Base-by-base conservation (phyloP, 2,329 filamentous ascomycete genomes). In the Knoxdaviesia proteae region DNA sequence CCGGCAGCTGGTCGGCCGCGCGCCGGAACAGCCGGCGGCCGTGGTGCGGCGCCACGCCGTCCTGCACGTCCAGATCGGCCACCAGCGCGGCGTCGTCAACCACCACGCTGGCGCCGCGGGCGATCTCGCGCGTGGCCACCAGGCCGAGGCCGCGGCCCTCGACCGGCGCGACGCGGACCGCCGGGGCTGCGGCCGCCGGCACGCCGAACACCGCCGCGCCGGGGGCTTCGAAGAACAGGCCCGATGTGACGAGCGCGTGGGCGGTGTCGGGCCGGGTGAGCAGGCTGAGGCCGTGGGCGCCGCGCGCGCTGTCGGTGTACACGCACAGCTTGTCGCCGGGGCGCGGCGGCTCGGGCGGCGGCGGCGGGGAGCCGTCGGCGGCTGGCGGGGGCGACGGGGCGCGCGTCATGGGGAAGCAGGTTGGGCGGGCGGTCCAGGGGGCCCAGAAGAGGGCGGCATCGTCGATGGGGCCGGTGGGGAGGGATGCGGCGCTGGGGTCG, bases 261-360 rank as follows among this genome's bases (percentile, higher is more conserved):
- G 43, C 43, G 5, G 48, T 53, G 47, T 75, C 70, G 0, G 69
- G 69, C 51, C 74, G 75, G 0, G 72, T 76, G 47, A 75, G 67
- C 44, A 75, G 61, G 3, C 70, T 69, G 0, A 75, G 51, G 0
- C 43, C 43, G 29, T 40, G 34, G 39, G 20, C 20, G 35, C 43
- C 43, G 39, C 38, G 33, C 31, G 20, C 11, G n/a, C 34, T 32
- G 11, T 34, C n/a, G 30, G 39, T 41, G 36, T 39, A 44, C 11
- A 41, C 32, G 39, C 43, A 44, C 20, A 20, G 20, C 20, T 20
- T 20, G 20, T 20, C 20, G 20, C 2, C 20, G 20, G 20, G 20
- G 20, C 20, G 20, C 20, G 20, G 20, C 20, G 20, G 20, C 20
- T 20, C 20, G 20, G 20, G 20, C 20, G 20, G 20, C 20, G 20